Conservation (phyloP, 2,329 filamentous ascomycete genomes). For the Phialemoniopsis sp. region DNA sequence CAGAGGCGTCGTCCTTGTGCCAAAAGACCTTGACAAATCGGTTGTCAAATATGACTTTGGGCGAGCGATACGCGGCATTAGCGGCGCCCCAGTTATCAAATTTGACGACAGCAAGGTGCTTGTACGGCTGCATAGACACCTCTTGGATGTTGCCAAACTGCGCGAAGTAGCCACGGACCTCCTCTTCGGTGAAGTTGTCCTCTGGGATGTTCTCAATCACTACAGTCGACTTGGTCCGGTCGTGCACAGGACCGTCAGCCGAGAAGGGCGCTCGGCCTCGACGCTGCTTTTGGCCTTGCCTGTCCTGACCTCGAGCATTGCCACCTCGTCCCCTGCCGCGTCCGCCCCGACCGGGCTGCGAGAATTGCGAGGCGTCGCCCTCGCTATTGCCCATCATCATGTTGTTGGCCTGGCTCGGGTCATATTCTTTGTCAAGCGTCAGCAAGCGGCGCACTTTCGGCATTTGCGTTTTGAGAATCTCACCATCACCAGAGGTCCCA, state of each 20-base stretch:
- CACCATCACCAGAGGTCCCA: conserved; percentile 23
- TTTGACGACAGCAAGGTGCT: conserved; percentile 65
- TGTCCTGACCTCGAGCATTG: too few species aligned
- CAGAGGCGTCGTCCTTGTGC: conserved; percentile 53
- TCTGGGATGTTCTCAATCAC: conserved; percentile 77
- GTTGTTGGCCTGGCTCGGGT: conserved; percentile 9
- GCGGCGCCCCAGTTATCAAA: conserved; percentile 64
- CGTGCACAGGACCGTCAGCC: conserved; percentile 56
- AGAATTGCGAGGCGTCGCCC: conserved; percentile 6
- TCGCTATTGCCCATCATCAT: conserved; percentile 11
- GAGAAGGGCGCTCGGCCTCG: conserved; percentile 56
- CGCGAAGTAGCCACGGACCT: conserved; percentile 65
- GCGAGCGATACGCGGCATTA: conserved; percentile 67
- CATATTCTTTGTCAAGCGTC: too few species aligned
- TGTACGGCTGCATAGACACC: conserved; percentile 62
- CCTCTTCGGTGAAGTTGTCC: conserved; percentile 61
- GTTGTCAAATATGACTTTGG: conserved; percentile 80
- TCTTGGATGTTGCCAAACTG: conserved; percentile 65
- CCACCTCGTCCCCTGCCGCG: conserved; percentile 24
- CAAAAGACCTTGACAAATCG: conserved; percentile 83
- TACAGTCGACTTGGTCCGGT: conserved; percentile 61
- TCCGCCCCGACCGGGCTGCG: conserved; percentile 7
- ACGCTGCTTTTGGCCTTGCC: conserved; percentile 12
- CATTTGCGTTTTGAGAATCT: too few species aligned
- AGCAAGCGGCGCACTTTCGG: too few species aligned